phyloP scores from a whole-genome alignment of 1,284 basidiomycete genomes.

The Cutaneotrichosporon sp. region DNA sequence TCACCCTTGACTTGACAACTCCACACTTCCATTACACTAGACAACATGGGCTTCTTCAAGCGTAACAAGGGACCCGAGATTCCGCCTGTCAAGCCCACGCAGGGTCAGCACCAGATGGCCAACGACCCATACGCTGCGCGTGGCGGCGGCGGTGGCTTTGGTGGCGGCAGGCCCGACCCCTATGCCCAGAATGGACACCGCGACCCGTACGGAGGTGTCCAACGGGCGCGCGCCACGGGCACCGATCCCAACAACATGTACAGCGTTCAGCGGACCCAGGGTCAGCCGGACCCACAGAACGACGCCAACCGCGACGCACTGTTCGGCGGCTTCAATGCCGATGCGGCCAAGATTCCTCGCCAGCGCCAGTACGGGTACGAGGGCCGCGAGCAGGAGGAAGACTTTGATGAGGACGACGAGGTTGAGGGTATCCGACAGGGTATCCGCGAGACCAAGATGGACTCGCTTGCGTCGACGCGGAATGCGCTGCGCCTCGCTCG shows the following conservation, averaged over 20 bases:
- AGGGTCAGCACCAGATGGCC: slow-evolving; percentile 5
- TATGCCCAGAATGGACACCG: slow-evolving; percentile 26
- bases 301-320: slow-evolving; percentile 68
- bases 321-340: slow-evolving; percentile 34
- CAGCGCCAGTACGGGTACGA: slow-evolving; percentile 55
- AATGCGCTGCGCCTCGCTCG: slow-evolving; percentile 90
- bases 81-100: slow-evolving; percentile 57
- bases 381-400: slow-evolving; percentile 59
- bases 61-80: slow-evolving; percentile 66
- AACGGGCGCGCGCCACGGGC: slow-evolving; percentile 58
- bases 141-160: background rate
- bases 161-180: slow-evolving; percentile 24
- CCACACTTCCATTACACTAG: background rate
- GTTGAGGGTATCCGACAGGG: slow-evolving; percentile 94
- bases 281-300: slow-evolving; percentile 13
- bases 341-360: slow-evolving; percentile 2
- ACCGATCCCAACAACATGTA: slow-evolving; percentile 48
- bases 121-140: slow-evolving; percentile 10
- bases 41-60: slow-evolving; percentile 70
- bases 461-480: slow-evolving; percentile 78
- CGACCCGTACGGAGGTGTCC: slow-evolving; percentile 18
- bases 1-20: background rate
- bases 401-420: slow-evolving; percentile 81
- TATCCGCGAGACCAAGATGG: slow-evolving; percentile 87
- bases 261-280: background rate